phyloP scores from a whole-genome alignment of 2,329 filamentous ascomycete species.

The Neonectria faginata region DNA sequence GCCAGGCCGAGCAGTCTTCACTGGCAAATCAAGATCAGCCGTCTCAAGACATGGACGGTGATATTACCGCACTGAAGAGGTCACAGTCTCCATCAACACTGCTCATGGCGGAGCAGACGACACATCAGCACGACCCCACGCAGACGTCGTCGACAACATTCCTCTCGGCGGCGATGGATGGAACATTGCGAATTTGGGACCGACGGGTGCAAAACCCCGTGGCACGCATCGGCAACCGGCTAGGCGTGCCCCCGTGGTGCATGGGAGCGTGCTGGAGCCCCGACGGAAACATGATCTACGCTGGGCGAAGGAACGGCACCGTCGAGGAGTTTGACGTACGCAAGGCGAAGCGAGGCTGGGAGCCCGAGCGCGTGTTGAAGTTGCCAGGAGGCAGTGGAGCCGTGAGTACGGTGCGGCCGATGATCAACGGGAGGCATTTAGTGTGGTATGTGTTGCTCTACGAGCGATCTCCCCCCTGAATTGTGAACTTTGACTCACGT shows the following conservation, averaged over 20 bases:
- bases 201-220: slow-evolving; percentile 79
- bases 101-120: slow-evolving; percentile 52
- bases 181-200: slow-evolving; percentile 94
- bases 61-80: slow-evolving; percentile 29
- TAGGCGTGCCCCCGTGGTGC: slow-evolving; percentile 91
- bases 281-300: slow-evolving; percentile 95
- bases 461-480: not conserved
- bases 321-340: slow-evolving; percentile 95
- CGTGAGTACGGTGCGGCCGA: slow-evolving; percentile 87
- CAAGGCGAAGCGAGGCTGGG: slow-evolving; percentile 74
- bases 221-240: slow-evolving; percentile 79
- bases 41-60: slow-evolving; percentile 25
- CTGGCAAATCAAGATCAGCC: slow-evolving; percentile 24
- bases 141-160: slow-evolving; percentile 83
- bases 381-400: slow-evolving; percentile 91
- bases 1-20: slow-evolving; percentile 17
- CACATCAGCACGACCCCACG: slow-evolving; percentile 62
- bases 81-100: slow-evolving; percentile 41
- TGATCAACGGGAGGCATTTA: slow-evolving; percentile 93
- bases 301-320: slow-evolving; percentile 87
- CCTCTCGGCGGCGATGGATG: slow-evolving; percentile 88
- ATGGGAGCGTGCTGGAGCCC: slow-evolving; percentile 98
- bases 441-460: slow-evolving; percentile 68
- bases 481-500: not conserved
- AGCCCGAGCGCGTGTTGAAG: slow-evolving; percentile 82